Evolutionary conservation across 306 rosid genomes (phyloP).

Genomic region (Parietaria judaica): DNA sequence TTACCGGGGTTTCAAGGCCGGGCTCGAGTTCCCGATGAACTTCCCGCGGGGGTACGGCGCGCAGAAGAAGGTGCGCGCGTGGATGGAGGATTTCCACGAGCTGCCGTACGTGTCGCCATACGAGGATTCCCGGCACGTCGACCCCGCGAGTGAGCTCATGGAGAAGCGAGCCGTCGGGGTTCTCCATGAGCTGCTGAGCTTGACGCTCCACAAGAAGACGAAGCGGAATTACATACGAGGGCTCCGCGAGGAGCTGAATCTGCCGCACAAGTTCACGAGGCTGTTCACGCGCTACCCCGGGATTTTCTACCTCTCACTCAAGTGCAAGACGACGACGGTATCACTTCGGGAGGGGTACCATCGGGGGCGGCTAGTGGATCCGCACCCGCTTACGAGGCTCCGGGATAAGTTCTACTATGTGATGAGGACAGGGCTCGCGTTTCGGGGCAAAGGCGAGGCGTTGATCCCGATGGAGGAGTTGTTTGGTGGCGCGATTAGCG

Average conservation of each 20-base stretch:
- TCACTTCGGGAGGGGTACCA: slow-evolving; percentile 69
- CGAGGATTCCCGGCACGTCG: slow-evolving; percentile 49
- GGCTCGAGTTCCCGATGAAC: slow-evolving; percentile 63
- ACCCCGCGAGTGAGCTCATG: slow-evolving; percentile 84
- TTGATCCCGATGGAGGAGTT: slow-evolving; percentile 28
- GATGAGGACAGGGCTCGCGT: slow-evolving; percentile 77
- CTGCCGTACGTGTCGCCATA: slow-evolving; percentile 81
- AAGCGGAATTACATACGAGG: slow-evolving; percentile 79
- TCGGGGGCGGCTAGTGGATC: slow-evolving; percentile 64
- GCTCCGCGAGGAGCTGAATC: slow-evolving; percentile 78
- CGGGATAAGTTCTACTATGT: slow-evolving; percentile 73
- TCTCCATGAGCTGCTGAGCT: slow-evolving; percentile 71
- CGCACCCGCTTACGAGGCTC: slow-evolving; percentile 58
- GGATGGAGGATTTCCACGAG: slow-evolving; percentile 96
- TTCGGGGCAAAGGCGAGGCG: slow-evolving; percentile 52
- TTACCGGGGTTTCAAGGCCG: slow-evolving; percentile 59
- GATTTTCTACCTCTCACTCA: slow-evolving; percentile 71
- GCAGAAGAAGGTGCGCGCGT: slow-evolving; percentile 63
- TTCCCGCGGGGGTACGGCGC: slow-evolving; percentile 88
- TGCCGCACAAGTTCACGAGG: slow-evolving; percentile 79
- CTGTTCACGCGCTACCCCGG: slow-evolving; percentile 83
- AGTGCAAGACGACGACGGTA: slow-evolving; percentile 83
- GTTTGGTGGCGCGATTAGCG: slow-evolving; percentile 7
- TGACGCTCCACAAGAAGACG: slow-evolving; percentile 82
- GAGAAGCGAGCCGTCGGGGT: slow-evolving; percentile 91